Evolutionary conservation across 371 early-diverging fungal genomes (phyloP).

Genomic region (Dichotomocladium elegans): DNA sequence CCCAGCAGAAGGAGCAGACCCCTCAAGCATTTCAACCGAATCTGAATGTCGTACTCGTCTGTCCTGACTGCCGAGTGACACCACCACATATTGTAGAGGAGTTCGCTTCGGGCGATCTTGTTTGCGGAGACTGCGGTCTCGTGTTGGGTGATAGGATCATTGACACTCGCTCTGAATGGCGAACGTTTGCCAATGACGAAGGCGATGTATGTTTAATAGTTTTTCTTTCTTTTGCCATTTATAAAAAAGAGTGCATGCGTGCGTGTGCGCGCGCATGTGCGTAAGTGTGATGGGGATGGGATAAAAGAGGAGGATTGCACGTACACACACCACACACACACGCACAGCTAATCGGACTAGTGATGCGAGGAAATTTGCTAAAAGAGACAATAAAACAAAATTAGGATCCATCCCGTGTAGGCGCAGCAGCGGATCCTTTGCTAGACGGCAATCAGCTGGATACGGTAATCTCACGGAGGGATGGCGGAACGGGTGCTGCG

Average conservation of each 20-base stretch:
- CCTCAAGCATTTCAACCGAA: conserved; percentile 40
- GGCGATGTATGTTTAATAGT: conserved; percentile 60
- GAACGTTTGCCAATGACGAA: conserved; percentile 96
- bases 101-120: conserved; percentile 87
- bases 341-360: too few relatives aligned
- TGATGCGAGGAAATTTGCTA: too few relatives aligned
- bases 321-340: too few relatives aligned
- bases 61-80: conserved; percentile 78
- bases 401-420: conserved; percentile 98
- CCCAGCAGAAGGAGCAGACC: conserved; percentile 23
- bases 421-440: conserved; percentile 90
- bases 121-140: conserved; percentile 98
- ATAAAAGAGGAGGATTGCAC: too few relatives aligned
- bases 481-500: conserved; percentile 77
- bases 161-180: conserved; percentile 99
- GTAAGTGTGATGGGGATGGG: too few relatives aligned
- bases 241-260: background rate
- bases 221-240: conserved; percentile 6
- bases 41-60: conserved; percentile 66
- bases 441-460: conserved; percentile 89
- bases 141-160: conserved; percentile 97
- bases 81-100: conserved; percentile 98
- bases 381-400: conserved; percentile 1
- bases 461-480: conserved; percentile 82
- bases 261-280: background rate